A percentile compares a stretch with the other conserved stretches of the same genome.
These are phyloP conservation scores for Leptographium procerum DNA, from an alignment of 2,329 filamentous ascomycete genomes.

Conservation along the genomic window DNA sequence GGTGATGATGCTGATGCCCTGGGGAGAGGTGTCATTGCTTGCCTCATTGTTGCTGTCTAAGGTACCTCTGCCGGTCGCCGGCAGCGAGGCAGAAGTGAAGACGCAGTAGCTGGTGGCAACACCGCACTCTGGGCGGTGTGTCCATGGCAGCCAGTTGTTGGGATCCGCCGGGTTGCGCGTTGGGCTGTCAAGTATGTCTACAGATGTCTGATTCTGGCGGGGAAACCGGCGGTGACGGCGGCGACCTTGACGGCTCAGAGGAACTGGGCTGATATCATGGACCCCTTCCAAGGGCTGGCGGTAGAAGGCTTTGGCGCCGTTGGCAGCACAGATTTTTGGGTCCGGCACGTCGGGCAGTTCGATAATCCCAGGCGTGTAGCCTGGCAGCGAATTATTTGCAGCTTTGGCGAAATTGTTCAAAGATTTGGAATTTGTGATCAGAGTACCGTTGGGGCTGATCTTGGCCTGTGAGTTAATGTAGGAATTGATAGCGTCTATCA, in stretches of 20 bases:
- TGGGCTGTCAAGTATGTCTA: background rate
- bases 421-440: background rate
- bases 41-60: slow-evolving; percentile 3
- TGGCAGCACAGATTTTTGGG: slow-evolving; percentile 1
- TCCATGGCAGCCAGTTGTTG: slow-evolving; percentile 16
- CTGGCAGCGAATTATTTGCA: too few species aligned
- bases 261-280: background rate
- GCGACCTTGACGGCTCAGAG: background rate
- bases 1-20: slow-evolving; percentile 14
- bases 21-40: background rate
- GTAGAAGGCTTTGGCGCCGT: background rate
- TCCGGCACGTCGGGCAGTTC: background rate
- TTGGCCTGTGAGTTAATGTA: background rate
- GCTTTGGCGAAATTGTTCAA: background rate
- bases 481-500: background rate
- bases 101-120: slow-evolving; percentile 15
- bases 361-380: background rate
- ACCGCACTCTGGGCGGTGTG: slow-evolving; percentile 16
- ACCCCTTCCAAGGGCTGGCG: background rate
- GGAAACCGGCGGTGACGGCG: slow-evolving; percentile 4
- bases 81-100: slow-evolving; percentile 14
- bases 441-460: background rate
- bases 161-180: background rate
- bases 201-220: background rate
- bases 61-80: slow-evolving; percentile 1